Base-by-base conservation (phyloP, 352 stramenopile species). In the Phytophthora gonapodyides region DNA sequence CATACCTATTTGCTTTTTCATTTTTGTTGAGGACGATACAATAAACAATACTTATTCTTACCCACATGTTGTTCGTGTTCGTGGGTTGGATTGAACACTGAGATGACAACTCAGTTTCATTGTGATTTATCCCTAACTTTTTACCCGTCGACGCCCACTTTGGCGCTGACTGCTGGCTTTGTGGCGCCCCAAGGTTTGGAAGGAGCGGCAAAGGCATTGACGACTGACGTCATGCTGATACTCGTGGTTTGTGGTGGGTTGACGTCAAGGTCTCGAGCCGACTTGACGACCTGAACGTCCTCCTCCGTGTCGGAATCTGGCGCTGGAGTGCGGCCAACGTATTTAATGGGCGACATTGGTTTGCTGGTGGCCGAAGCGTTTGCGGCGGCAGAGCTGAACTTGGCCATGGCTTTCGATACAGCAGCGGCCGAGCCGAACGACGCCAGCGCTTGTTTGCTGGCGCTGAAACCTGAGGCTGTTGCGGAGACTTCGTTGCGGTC, bases 231-330 rank as follows among this genome's bases (percentile, higher is more conserved):
- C 8, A 61, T n/a, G 24, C 34, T 65, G 16, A 33, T 37, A 36
- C 6, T 46, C 41, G 34, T 57, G 35, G 5, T 37, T 50, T 46
- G 40, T 48, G 30, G 34, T 57, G 42, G 47, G 16, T 49, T 54
- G 3, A 38, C 49, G 45, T 69, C 71, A 7, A 86, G 51, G 16
- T 83, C 78, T 49, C 75, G 58, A 12, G 71, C 21, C 43, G 68
- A 75, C 8, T 80, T 68, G 33, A 86, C 48, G n/a, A 84, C 60
- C 49, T 71, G 55, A 7, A 78, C 68, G 17, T 82, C 71, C 2
- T 71, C 38, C 11, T 68, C 58, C 17, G 35, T 42, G 31, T 71
- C 57, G 7, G 57, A 62, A 37, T 67, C 64, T 3, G 41, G 46
- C 2, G 36, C 38, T 3, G 37, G n/a, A 11, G 41, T 58, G 15